phyloP scores from a whole-genome alignment of 2,329 filamentous ascomycete genomes.

The Colletotrichum aenigma region DNA sequence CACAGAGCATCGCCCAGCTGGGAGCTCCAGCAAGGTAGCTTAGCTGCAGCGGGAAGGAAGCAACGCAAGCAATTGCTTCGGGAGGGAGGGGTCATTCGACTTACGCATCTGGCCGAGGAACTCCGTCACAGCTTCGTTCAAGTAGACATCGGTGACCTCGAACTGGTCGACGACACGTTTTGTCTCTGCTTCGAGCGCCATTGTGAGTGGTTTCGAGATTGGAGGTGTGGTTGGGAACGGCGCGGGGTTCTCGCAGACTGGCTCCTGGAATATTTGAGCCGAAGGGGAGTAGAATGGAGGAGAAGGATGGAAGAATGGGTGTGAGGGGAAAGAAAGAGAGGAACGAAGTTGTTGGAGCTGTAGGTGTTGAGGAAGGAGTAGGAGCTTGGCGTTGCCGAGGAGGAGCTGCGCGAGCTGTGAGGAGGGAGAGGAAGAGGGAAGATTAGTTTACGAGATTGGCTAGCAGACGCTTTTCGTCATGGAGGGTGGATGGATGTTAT shows the following conservation, averaged over 20 bases:
- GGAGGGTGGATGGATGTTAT: constrained; percentile 29
- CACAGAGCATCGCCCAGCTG: background rate
- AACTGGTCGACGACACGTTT: constrained; percentile 84
- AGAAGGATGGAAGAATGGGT: constrained; percentile 30
- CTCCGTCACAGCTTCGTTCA: constrained; percentile 82
- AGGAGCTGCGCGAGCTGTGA: constrained; percentile 56
- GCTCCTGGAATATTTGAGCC: constrained; percentile 43
- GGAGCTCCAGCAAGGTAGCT: background rate
- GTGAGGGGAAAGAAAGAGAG: constrained; percentile 24
- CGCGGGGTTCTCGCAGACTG: constrained; percentile 58
- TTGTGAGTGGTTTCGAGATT: constrained; percentile 60
- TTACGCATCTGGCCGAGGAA: constrained; percentile 85
- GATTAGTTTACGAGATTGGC: constrained; percentile 21
- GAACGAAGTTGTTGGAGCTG: constrained; percentile 29
- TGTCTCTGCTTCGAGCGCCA: constrained; percentile 73
- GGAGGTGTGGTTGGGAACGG: constrained; percentile 60
- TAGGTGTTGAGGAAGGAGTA: background rate
- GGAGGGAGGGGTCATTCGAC: constrained; percentile 23
- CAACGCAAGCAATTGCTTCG: background rate
- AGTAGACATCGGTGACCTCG: constrained; percentile 77
- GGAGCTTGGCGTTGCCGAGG: constrained; percentile 52
- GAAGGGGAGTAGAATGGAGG: constrained; percentile 45
- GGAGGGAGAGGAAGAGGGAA: constrained; percentile 21
- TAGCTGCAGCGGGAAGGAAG: background rate
- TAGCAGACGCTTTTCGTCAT: background rate